Evolutionary conservation across 2,329 filamentous ascomycete genomes (phyloP).

Genomic region (Xylaria arbuscula): DNA sequence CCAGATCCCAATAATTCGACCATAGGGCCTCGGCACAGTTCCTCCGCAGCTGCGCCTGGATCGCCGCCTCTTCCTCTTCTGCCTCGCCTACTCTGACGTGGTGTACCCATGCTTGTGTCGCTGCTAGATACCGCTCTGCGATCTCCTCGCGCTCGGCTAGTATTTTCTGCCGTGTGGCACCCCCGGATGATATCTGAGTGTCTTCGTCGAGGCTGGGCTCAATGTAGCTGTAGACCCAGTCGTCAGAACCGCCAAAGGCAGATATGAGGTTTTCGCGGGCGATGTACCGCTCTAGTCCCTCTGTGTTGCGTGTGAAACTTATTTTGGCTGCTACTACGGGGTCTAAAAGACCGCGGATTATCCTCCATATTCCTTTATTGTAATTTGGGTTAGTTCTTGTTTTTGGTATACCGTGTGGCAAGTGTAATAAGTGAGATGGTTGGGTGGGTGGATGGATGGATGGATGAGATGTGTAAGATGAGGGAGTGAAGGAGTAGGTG

Average conservation of each 20-base stretch:
- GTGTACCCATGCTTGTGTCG: slow-evolving; percentile 77
- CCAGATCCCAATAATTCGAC: slow-evolving; percentile 85
- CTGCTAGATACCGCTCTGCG: slow-evolving; percentile 75
- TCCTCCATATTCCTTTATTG: slow-evolving; percentile 80
- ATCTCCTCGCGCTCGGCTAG: slow-evolving; percentile 69
- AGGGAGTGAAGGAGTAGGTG: slow-evolving; percentile 3
- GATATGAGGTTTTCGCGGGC: slow-evolving; percentile 75
- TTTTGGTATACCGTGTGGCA: not conserved
- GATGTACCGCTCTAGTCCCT: slow-evolving; percentile 82
- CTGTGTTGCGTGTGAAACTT: slow-evolving; percentile 82
- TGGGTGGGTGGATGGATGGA: no score
- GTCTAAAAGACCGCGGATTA: slow-evolving; percentile 93
- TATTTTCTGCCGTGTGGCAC: slow-evolving; percentile 68
- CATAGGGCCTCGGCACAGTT: slow-evolving; percentile 70
- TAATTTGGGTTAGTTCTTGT: not conserved
- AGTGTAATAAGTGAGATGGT: no score
- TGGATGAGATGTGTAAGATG: no score
- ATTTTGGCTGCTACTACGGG: slow-evolving; percentile 93
- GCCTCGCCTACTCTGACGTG: slow-evolving; percentile 47
- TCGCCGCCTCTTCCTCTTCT: slow-evolving; percentile 56
- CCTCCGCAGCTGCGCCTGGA: slow-evolving; percentile 66
- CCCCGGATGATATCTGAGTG: slow-evolving; percentile 71
- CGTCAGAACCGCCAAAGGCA: slow-evolving; percentile 83
- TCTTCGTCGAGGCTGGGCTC: slow-evolving; percentile 82
- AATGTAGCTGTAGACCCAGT: slow-evolving; percentile 82